Evolutionary conservation across 140 eudicot genomes (phyloP).

Genomic region (Flaveria floridana): DNA sequence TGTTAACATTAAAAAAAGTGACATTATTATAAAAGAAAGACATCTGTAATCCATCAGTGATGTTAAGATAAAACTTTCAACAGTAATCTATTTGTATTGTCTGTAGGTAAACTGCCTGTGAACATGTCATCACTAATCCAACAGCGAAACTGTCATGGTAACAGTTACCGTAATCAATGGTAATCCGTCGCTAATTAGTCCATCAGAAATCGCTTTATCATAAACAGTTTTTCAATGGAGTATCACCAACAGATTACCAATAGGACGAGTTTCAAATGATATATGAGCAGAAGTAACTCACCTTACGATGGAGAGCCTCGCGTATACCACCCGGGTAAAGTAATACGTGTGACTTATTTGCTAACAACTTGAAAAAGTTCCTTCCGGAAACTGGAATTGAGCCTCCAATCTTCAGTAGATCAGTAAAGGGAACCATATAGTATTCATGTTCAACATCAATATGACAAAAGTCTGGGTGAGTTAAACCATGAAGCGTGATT

Average conservation of each 20-base stretch:
- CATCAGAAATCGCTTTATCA: too few relatives aligned
- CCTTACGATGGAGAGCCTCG: slow-evolving; percentile 87
- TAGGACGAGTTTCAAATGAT: not conserved
- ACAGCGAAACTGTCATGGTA: too few relatives aligned
- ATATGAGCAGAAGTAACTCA: slow-evolving; percentile 21
- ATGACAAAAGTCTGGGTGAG: slow-evolving; percentile 60
- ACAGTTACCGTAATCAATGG: too few relatives aligned
- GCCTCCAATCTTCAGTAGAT: slow-evolving; percentile 50
- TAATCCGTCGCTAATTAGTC: too few relatives aligned
- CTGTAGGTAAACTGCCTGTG: too few relatives aligned
- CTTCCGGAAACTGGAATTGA: slow-evolving; percentile 60
- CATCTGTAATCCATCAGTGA: too few relatives aligned
- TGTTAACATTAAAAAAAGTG: slow-evolving; percentile 21
- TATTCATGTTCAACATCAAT: slow-evolving; percentile 14
- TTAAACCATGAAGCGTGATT: slow-evolving; percentile 64
- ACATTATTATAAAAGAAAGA: not conserved
- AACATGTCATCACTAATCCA: too few relatives aligned
- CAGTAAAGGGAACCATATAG: slow-evolving; percentile 39
- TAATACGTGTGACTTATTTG: slow-evolving; percentile 55
- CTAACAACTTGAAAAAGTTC: slow-evolving; percentile 56
- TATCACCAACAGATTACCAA: too few relatives aligned
- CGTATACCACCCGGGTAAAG: slow-evolving; percentile 96
- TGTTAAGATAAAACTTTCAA: too few relatives aligned
- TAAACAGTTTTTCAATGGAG: too few relatives aligned
- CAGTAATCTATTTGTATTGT: too few relatives aligned